Base-by-base conservation (phyloP, 768 basidiomycete species). In the Clavulina sp. region DNA sequence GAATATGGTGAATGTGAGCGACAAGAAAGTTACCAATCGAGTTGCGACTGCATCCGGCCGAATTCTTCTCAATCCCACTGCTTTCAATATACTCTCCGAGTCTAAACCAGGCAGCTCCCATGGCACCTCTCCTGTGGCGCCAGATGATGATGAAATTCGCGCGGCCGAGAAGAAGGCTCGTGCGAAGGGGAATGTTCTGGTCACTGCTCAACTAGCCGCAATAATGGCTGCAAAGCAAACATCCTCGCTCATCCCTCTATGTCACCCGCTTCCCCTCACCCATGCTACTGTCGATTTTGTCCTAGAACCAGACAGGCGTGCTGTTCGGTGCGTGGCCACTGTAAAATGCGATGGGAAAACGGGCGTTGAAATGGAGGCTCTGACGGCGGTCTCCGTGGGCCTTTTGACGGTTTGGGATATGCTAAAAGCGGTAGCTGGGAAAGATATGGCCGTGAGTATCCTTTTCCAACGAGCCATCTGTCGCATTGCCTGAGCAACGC, bases 351-450 rank as follows among this genome's bases (percentile, higher is more conserved):
- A 79, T 62, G 83, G 84, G 13, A 79, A 78, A 63, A 87, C 87
- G 13, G 84, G 89, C 3, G 84, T 89, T 19, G 86, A 89, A 68
- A 89, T 96, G 83, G 92, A 95, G 66, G 89, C 88, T 23, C 62
- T 92, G 52, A 84, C 80, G n/a, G 81, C 80, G 23, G 88, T 86
- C 5, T 78, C 78, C 1, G 69, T 84, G 29, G 80, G 79, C 4
- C 70, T 85, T 30, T 67, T 92, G 50, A 86, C 85, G 1, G 78
- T 91, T 13, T 93, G 87, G 84, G 87, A 89, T 61, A 91, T 93
- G 88, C 72, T 91, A 29, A 91, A 92, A 66, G 81, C 82, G 3
- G 80, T 87, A 1, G 86, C 84, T 1, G 89, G 86, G n/a, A 74
- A 74, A 61, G 82, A 85, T 52, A 89, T 93, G 84, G 66, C 74